These are phyloP conservation scores for Aspergillus sclerotioniger DNA, from an alignment of 495 filamentous ascomycete species.

Conservation along the genomic window DNA sequence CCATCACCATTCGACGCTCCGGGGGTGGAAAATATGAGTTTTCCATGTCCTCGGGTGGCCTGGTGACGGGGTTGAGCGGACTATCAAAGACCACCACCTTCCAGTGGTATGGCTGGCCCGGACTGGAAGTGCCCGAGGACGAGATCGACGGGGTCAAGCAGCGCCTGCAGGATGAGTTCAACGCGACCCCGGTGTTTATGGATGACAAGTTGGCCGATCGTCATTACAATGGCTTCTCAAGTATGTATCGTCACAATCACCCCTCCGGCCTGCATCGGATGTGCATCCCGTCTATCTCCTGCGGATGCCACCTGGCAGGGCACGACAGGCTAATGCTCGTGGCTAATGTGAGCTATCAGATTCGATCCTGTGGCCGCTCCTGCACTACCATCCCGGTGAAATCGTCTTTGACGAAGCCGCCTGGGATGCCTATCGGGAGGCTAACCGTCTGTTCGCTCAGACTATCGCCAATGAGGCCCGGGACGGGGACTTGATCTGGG, in stretches of 20 bases:
- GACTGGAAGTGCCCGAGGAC: conserved; percentile 74
- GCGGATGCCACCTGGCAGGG: conserved; percentile 2
- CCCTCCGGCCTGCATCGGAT: conserved; percentile 4
- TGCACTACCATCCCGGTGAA: conserved; percentile 97
- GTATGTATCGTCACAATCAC: conserved; percentile 48
- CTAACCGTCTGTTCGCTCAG: conserved; percentile 84
- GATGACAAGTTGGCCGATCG: conserved; percentile 75
- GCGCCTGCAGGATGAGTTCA: conserved; percentile 69
- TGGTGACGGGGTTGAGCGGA: conserved; percentile 90
- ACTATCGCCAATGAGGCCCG: conserved; percentile 74
- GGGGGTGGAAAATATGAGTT: conserved; percentile 83
- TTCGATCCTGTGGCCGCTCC: conserved; percentile 93
- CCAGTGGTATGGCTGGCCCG: conserved; percentile 98
- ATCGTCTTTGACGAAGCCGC: conserved; percentile 94
- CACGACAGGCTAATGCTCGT: neutral
- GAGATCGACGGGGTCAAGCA: conserved; percentile 62
- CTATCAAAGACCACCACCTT: conserved; percentile 88
- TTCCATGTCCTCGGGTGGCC: conserved; percentile 91
- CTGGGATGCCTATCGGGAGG: conserved; percentile 89
- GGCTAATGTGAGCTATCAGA: conserved; percentile 49
- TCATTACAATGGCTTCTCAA: conserved; percentile 86
- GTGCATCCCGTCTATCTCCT: neutral
- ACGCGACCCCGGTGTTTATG: conserved; percentile 73
- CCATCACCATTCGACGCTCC: conserved; percentile 89
- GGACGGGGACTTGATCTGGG: conserved; percentile 93